These are phyloP conservation scores for Phytophthora fragariaefolia DNA, from an alignment of 352 stramenopile species.

Conservation along the genomic window DNA sequence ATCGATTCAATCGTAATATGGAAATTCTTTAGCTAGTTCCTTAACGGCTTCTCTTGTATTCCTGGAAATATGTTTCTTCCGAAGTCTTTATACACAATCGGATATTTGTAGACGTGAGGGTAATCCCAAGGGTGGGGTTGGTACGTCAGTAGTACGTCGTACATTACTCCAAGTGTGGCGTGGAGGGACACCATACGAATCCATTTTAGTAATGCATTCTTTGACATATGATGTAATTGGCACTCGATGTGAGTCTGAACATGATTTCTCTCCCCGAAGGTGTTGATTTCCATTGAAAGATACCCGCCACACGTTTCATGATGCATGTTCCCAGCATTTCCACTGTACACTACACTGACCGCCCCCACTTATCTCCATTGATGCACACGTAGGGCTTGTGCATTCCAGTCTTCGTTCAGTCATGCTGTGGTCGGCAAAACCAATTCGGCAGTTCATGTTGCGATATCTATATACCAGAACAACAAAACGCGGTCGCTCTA, in stretches of 20 bases:
- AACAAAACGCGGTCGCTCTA: not conserved
- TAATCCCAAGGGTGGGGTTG: not conserved
- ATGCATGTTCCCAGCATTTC: not conserved
- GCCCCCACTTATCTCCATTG: not conserved
- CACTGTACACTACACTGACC: not conserved
- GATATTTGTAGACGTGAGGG: not conserved
- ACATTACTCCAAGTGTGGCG: conserved; percentile 2
- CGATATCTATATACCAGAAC: conserved; percentile 6
- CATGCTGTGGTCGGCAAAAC: not conserved
- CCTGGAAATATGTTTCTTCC: not conserved
- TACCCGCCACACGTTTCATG: not conserved
- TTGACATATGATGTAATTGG: conserved; percentile 1
- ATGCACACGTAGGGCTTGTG: not conserved
- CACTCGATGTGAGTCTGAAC: not conserved
- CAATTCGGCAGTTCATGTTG: conserved; percentile 1
- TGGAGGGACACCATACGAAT: not conserved
- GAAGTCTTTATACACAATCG: not conserved
- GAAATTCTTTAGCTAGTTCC: not conserved
- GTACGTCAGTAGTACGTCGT: not conserved
- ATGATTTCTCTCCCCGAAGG: not conserved
- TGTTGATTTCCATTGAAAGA: not conserved
- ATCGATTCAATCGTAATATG: conserved; percentile 1
- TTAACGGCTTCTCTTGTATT: conserved; percentile 6
- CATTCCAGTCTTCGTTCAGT: not conserved
- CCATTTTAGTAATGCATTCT: not conserved